A percentile compares a stretch with the other conserved stretches of the same genome.
These are phyloP conservation scores for Penicillium macrosclerotiorum DNA, from an alignment of 495 filamentous ascomycete species.

Conservation along the genomic window DNA sequence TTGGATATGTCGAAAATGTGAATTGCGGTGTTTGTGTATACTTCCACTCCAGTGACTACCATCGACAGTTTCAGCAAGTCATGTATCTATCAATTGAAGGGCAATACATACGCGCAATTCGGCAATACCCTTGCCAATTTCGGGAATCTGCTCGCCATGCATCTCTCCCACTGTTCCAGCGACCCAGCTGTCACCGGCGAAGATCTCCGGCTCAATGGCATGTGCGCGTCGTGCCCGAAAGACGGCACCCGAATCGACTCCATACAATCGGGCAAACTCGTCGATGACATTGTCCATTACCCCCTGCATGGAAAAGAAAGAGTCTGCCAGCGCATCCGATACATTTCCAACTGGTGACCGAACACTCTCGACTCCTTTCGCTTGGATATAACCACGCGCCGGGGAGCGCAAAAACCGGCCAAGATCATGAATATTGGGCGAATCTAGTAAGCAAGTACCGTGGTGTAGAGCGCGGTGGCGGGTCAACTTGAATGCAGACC, in stretches of 20 bases:
- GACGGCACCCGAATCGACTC: conserved; percentile 28
- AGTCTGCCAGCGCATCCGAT: conserved; percentile 41
- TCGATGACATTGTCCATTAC: conserved; percentile 37
- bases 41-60: conserved; percentile 70
- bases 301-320: conserved; percentile 37
- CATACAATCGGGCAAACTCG: conserved; percentile 34
- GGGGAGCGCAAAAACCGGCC: conserved; percentile 67
- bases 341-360: conserved; percentile 82
- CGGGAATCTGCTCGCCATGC: conserved; percentile 39
- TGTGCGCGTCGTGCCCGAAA: conserved; percentile 34
- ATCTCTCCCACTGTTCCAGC: conserved; percentile 48
- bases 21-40: conserved; percentile 85
- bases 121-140: conserved; percentile 55
- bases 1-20: conserved; percentile 60
- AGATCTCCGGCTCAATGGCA: conserved; percentile 36
- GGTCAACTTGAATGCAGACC: conserved; percentile 90
- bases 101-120: conserved; percentile 54
- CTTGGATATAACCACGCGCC: conserved; percentile 68
- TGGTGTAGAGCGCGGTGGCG: conserved; percentile 78
- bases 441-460: conserved; percentile 79
- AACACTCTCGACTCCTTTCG: conserved; percentile 90
- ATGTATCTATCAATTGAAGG: conserved; percentile 8
- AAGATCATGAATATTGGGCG: conserved; percentile 65
- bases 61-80: conserved; percentile 1
- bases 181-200: conserved; percentile 41